Percentiles rank a stretch among this genome's conserved stretches.
Evolutionary conservation across 345 rosid genomes (phyloP).

Genomic region (Schrenkiella parvula): DNA sequence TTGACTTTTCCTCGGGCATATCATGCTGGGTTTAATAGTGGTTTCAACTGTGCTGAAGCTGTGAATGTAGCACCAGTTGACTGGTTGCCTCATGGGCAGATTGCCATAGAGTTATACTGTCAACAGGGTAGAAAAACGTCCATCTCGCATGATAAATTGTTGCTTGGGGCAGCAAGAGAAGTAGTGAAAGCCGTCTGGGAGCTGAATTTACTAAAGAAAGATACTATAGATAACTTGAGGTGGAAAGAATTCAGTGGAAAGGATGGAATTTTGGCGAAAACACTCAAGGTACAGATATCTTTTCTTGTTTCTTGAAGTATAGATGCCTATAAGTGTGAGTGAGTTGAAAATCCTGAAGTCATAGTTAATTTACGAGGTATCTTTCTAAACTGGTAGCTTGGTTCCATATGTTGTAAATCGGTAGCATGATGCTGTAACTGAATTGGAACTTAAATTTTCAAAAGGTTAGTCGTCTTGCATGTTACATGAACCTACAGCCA

Average conservation of each 20-base stretch:
- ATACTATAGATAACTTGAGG: conserved; percentile 65
- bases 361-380: not conserved
- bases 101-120: conserved; percentile 81
- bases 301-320: conserved; percentile 17
- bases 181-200: conserved; percentile 98
- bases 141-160: conserved; percentile 88
- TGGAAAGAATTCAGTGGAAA: conserved; percentile 86
- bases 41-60: conserved; percentile 99
- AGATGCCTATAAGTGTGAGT: not conserved
- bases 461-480: not conserved
- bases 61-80: conserved; percentile 99
- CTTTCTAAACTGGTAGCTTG: not conserved
- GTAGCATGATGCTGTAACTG: not conserved
- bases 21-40: conserved; percentile 94
- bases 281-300: conserved; percentile 64
- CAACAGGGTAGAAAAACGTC: conserved; percentile 94
- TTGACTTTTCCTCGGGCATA: conserved; percentile 98
- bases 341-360: not conserved
- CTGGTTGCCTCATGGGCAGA: conserved; percentile 98
- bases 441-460: not conserved
- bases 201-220: conserved; percentile 75
- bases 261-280: conserved; percentile 77
- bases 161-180: conserved; percentile 99
- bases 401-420: not conserved
- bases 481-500: not conserved